Percentiles rank a stretch among this genome's conserved stretches.
phyloP scores from a whole-genome alignment of 2,329 filamentous ascomycete genomes.

The Zasmidium citrigriseum region DNA sequence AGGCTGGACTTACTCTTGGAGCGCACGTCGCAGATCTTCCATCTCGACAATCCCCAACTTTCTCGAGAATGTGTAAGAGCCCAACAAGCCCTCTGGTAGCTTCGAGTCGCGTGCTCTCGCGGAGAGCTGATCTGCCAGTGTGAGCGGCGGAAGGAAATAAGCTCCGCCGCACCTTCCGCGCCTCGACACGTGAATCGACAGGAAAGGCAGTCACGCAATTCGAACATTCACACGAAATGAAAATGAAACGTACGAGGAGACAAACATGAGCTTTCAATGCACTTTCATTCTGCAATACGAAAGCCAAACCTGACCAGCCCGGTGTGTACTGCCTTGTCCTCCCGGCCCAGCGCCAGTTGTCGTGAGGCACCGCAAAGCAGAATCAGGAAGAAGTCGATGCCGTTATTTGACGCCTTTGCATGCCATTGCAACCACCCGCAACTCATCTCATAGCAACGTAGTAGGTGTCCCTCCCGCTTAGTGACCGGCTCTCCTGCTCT shows the following conservation, averaged over 20 bases:
- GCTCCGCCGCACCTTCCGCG: too few species aligned
- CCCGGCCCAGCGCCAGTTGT: conserved; percentile 2
- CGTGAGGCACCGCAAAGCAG: conserved; percentile 10
- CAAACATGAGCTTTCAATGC: conserved; percentile 18
- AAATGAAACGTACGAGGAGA: background rate
- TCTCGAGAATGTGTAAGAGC: too few species aligned
- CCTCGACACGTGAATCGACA: background rate
- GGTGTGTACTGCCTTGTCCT: conserved; percentile 4
- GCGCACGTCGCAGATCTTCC: too few species aligned
- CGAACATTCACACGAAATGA: background rate
- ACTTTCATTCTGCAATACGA: conserved; percentile 24
- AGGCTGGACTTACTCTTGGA: too few species aligned
- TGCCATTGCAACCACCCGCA: conserved; percentile 19
- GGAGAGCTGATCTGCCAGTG: too few species aligned
- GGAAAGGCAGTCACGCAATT: background rate
- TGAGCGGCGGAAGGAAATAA: too few species aligned
- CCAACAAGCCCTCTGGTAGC: too few species aligned
- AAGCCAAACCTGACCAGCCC: conserved; percentile 14
- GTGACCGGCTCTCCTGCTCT: conserved; percentile 79
- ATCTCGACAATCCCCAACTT: too few species aligned
- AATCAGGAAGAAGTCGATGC: conserved; percentile 11
- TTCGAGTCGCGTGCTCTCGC: too few species aligned
- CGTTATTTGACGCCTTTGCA: conserved; percentile 20
- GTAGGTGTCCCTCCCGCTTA: conserved; percentile 44
- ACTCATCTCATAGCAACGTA: conserved; percentile 13